Conservation (phyloP, 2,329 filamentous ascomycete genomes). For the Colletotrichum tropicale region DNA sequence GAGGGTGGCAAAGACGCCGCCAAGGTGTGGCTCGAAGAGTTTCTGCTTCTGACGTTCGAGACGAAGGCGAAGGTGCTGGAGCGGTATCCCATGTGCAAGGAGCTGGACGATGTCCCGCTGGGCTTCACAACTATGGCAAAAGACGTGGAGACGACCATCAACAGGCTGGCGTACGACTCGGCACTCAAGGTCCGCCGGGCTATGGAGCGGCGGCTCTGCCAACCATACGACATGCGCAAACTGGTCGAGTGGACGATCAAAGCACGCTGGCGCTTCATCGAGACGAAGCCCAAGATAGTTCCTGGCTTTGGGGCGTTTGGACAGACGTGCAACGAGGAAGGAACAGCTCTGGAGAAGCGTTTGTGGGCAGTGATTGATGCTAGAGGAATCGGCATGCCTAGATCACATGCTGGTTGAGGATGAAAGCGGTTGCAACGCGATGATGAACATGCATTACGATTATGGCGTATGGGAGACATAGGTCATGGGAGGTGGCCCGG, state of each 20-base stretch:
- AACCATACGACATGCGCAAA: neutral
- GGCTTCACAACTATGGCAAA: neutral
- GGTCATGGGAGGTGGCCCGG: neutral
- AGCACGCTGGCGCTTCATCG: neutral
- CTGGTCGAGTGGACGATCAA: neutral
- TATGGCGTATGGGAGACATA: neutral
- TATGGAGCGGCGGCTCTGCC: slow-evolving; percentile 2
- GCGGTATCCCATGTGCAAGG: neutral
- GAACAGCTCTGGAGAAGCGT: neutral
- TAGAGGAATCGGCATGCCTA: neutral
- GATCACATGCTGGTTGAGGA: neutral
- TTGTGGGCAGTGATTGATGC: slow-evolving; percentile 3
- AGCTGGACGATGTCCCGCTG: neutral
- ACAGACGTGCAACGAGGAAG: neutral
- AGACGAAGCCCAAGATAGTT: neutral
- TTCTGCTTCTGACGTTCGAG: neutral
- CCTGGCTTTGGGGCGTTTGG: slow-evolving; percentile 5
- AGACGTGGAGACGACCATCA: neutral
- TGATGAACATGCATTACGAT: neutral
- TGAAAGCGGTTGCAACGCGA: rapidly evolving
- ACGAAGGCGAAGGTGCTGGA: neutral
- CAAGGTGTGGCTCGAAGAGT: slow-evolving; percentile 1
- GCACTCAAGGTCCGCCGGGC: neutral
- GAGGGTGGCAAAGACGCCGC: neutral
- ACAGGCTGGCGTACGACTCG: neutral